These are phyloP conservation scores for Aspergillus sp. DNA, from an alignment of 2,329 filamentous ascomycete genomes.

Conservation along the genomic window DNA sequence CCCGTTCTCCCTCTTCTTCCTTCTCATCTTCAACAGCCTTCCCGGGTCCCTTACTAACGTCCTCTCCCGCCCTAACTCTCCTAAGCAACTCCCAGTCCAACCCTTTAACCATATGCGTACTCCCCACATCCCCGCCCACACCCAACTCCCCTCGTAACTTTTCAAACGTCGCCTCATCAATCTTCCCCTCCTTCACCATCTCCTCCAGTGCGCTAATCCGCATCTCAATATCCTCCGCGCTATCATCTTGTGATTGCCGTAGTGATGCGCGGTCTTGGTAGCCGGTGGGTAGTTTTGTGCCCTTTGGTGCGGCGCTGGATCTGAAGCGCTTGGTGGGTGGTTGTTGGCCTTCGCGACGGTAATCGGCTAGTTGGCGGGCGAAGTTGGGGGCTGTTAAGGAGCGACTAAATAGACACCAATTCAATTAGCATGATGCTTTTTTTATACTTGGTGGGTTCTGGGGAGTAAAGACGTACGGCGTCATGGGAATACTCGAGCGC, in stretches of 20 bases:
- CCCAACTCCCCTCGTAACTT: constrained; percentile 65
- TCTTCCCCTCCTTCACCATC: constrained; percentile 72
- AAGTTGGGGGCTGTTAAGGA: constrained; percentile 65
- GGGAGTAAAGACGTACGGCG: constrained; percentile 57
- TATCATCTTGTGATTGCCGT: constrained; percentile 45
- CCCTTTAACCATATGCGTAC: constrained; percentile 85
- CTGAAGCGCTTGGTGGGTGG: constrained; percentile 66
- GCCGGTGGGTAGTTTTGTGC: constrained; percentile 68
- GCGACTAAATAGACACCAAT: constrained; percentile 45
- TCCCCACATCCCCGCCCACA: constrained; percentile 69
- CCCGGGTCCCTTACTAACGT: constrained; percentile 42
- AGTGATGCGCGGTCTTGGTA: constrained; percentile 76
- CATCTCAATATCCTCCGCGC: constrained; percentile 52
- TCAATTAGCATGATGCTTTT: constrained; percentile 2
- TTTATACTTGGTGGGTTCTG: constrained; percentile 4
- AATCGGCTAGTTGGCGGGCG: constrained; percentile 74
- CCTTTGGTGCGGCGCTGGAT: constrained; percentile 69
- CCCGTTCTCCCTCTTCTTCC: constrained; percentile 25
- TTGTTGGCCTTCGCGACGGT: constrained; percentile 49
- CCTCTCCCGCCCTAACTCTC: constrained; percentile 41
- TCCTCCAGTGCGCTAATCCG: constrained; percentile 75
- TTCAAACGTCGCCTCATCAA: constrained; percentile 73
- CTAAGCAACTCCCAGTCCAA: constrained; percentile 70
- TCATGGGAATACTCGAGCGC: constrained; percentile 84
- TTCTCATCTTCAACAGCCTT: constrained; percentile 16